Percentiles rank a stretch among this genome's conserved stretches.
Evolutionary conservation across 2,329 filamentous ascomycete genomes (phyloP).

Genomic region (Neospermospora avenae): DNA sequence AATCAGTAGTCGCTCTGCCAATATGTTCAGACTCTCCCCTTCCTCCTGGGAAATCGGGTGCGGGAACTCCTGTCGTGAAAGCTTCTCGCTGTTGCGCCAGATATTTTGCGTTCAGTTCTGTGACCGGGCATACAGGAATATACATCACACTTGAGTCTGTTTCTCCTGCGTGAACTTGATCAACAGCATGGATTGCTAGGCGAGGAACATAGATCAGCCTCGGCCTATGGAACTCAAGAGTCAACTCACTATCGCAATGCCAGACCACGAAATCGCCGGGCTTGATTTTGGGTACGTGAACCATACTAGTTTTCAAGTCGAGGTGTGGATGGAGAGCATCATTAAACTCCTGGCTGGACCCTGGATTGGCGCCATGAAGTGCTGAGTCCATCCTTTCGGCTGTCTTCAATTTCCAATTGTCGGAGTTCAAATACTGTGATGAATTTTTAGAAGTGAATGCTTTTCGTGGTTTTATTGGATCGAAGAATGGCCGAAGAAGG

Average conservation of each 20-base stretch:
- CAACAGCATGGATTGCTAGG: conserved; percentile 64
- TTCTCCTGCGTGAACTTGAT: conserved; percentile 69
- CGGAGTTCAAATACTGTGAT: conserved; percentile 44
- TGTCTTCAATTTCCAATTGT: conserved; percentile 58
- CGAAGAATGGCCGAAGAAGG: conserved; percentile 81
- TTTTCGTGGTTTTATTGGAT: conserved; percentile 28
- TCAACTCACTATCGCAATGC: conserved; percentile 44
- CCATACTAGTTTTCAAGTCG: conserved; percentile 58
- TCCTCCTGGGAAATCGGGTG: conserved; percentile 70
- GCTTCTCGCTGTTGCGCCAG: conserved; percentile 66
- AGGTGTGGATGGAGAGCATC: conserved; percentile 61
- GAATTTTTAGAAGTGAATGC: background rate
- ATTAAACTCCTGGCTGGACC: conserved; percentile 60
- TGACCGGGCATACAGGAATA: conserved; percentile 82
- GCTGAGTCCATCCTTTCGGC: conserved; percentile 47
- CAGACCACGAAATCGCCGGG: conserved; percentile 69
- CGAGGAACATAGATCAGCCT: background rate
- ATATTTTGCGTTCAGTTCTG: conserved; percentile 69
- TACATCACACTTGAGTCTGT: conserved; percentile 82
- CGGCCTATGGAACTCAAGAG: background rate
- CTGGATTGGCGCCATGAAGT: conserved; percentile 67
- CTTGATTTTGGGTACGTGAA: conserved; percentile 58
- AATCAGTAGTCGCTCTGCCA: conserved; percentile 38
- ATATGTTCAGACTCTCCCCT: conserved; percentile 59
- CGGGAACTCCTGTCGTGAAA: conserved; percentile 65